Evolutionary conservation across 2,329 filamentous ascomycete species (phyloP), one percentile per base, ranked within the genome.

Genomic region (Calonectria ilicicola): DNA sequence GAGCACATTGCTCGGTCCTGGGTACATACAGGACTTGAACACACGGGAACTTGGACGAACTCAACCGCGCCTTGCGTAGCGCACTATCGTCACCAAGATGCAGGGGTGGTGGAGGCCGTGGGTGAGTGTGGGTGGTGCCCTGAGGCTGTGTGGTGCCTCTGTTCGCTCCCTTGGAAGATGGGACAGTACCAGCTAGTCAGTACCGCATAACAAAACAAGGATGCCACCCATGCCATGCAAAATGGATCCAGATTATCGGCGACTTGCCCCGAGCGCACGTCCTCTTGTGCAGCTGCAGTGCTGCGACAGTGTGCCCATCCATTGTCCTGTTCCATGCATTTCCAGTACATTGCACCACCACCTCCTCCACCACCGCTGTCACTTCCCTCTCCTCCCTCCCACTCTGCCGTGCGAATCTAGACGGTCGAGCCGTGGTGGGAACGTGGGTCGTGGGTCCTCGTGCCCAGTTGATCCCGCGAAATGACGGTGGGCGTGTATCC

Each of bases 231-330:
- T 60, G 53, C 32, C 53, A 44, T 56, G 64, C 40, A 44, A 68
- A 49, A 62, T 47, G 67, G 69, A 72, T 70, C 73, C 74, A 77
- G 67, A 68, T 75, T 74, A 76, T 76, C 75, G 70, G 73, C 69
- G 65, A 72, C 66, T 69, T 72, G 69, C 71, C 67, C 72, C 72
- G 69, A 74, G 70, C 64, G 65, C 60, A 72, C 40, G 56, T 58
- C 74, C 69, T 66, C 40, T 32, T 14, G 49, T 32, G 51, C 27
- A 46, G 26, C 65, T 27, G 51, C 40, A 46, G 38, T 40, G 17
- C 47, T 44, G n/a, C 32, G 15, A 23, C 44, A 42, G 21, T 47
- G 32, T 15, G 40, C 38, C 44, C 47, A 65, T 26, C 27, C 53
- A 60, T 60, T 38, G 29, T 60, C 53, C 32, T 60, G 53, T 8